Evolutionary conservation across 2,329 filamentous ascomycete species (phyloP).

Genomic region (Alternaria triticimaculans): DNA sequence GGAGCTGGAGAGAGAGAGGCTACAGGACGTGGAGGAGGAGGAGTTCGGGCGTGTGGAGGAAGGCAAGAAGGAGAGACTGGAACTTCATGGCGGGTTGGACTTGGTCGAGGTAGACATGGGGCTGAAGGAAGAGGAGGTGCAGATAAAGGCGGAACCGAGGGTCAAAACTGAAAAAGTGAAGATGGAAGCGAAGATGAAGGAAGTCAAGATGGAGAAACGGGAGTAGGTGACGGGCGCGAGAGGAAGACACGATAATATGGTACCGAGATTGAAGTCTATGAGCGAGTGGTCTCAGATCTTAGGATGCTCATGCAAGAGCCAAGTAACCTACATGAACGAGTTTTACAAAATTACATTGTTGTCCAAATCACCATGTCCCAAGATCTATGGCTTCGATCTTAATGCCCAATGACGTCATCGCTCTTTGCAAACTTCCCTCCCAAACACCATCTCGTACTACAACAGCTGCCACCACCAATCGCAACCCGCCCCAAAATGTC

Average conservation of each 20-base stretch:
- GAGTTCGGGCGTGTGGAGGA: background rate
- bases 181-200: background rate
- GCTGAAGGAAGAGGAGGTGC: background rate
- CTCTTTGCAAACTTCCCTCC: background rate
- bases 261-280: background rate
- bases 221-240: background rate
- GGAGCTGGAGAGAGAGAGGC: background rate
- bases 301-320: background rate
- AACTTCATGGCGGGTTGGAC: background rate
- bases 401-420: background rate
- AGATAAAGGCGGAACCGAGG: background rate
- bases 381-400: background rate
- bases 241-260: background rate
- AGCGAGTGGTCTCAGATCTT: background rate
- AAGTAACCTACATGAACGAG: background rate
- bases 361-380: background rate
- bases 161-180: background rate
- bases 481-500: conserved; percentile 1
- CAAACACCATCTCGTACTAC: background rate
- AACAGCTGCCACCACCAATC: background rate
- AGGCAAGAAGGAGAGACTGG: background rate
- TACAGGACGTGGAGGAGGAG: too few species aligned
- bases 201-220: background rate
- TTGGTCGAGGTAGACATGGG: background rate
- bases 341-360: background rate